Percentiles rank a stretch among this genome's conserved stretches.
These are phyloP conservation scores for Solanum sejunctum DNA, from an alignment of 257 asterid genomes.

Conservation along the genomic window DNA sequence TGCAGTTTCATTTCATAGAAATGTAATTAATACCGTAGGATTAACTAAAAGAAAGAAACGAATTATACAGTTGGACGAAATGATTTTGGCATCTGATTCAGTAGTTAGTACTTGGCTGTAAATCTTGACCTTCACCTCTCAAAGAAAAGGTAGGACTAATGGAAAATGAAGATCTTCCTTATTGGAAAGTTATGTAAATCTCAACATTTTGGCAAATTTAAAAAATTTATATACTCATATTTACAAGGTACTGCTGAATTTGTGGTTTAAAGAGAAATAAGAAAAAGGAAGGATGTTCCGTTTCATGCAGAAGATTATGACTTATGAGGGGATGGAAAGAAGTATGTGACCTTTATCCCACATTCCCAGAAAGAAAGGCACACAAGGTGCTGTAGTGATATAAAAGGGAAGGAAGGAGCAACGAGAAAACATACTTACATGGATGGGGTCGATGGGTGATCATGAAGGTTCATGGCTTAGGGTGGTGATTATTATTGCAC, in stretches of 20 bases:
- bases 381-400: neutral
- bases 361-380: neutral
- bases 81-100: neutral
- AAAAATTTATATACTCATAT: neutral
- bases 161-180: neutral
- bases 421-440: neutral
- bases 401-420: neutral
- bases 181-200: neutral
- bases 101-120: neutral
- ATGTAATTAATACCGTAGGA: neutral
- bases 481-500: neutral
- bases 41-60: neutral
- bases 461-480: slow-evolving; percentile 18
- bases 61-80: neutral
- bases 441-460: slow-evolving; percentile 22
- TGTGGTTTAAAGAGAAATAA: neutral
- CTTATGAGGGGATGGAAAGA: neutral
- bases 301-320: neutral
- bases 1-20: neutral
- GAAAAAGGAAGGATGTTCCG: neutral
- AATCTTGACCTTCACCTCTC: no score
- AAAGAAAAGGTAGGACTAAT: neutral
- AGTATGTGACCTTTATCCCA: neutral
- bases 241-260: neutral
- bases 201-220: neutral